Percentiles rank a stretch among this genome's conserved stretches.
phyloP scores from a whole-genome alignment of 805 yeast genomes.

The Lachancea nothofagi region DNA sequence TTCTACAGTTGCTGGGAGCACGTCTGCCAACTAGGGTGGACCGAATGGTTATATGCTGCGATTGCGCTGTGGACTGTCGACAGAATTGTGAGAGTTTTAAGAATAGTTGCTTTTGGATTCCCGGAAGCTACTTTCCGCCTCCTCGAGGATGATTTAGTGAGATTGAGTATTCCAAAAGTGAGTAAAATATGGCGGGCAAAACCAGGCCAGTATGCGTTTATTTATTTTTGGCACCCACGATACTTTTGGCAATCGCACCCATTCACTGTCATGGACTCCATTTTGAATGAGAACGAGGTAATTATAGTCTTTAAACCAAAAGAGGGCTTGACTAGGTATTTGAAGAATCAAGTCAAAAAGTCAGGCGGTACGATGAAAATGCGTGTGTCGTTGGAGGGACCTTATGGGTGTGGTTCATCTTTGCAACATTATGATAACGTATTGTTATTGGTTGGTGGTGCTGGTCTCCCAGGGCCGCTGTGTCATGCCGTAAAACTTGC shows the following conservation, averaged over 20 bases:
- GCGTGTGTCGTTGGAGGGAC: constrained; percentile 53
- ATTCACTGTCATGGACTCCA: constrained; percentile 43
- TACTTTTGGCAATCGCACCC: constrained; percentile 57
- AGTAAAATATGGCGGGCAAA: constrained; percentile 32
- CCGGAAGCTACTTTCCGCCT: constrained; percentile 16
- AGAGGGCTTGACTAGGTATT: constrained; percentile 40
- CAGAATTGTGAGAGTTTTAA: constrained; percentile 33
- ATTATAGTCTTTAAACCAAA: constrained; percentile 41
- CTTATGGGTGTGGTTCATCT: constrained; percentile 54
- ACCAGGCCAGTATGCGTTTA: constrained; percentile 43
- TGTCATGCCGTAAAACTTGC: constrained; percentile 35
- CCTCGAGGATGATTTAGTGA: constrained; percentile 18
- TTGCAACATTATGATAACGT: constrained; percentile 47
- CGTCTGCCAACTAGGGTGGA: constrained; percentile 39
- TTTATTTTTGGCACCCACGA: constrained; percentile 42
- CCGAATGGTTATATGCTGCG: constrained; percentile 37
- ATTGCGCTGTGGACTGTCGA: constrained; percentile 40
- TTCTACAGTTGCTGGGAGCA: constrained; percentile 44
- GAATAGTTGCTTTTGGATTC: constrained; percentile 24
- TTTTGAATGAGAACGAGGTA: constrained; percentile 32
- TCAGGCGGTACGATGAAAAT: constrained; percentile 24
- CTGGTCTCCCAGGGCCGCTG: constrained; percentile 61
- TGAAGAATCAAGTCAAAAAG: constrained; percentile 30
- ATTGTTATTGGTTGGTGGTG: constrained; percentile 65
- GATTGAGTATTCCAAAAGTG: constrained; percentile 17